These are phyloP conservation scores for Oleoguttula mirabilis DNA, from an alignment of 495 filamentous ascomycete genomes.

Conservation along the genomic window DNA sequence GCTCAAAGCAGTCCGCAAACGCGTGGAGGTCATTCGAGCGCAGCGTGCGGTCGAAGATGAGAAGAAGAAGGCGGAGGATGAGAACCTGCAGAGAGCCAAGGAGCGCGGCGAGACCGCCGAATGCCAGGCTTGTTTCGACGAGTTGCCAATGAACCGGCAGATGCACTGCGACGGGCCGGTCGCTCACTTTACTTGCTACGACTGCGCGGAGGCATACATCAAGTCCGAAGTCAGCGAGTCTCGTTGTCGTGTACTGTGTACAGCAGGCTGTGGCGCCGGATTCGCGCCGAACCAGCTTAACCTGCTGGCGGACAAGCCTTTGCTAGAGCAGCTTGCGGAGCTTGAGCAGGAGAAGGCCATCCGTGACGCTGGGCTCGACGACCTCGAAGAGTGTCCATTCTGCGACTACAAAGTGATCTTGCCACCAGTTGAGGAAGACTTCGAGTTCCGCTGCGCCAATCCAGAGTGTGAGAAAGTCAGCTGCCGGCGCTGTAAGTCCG, in stretches of 20 bases:
- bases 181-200: slow-evolving; percentile 56
- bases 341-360: slow-evolving; percentile 60
- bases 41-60: slow-evolving; percentile 13
- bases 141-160: slow-evolving; percentile 52
- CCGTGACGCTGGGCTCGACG: slow-evolving; percentile 29
- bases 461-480: slow-evolving; percentile 52
- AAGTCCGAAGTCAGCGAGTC: slow-evolving; percentile 52
- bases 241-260: slow-evolving; percentile 35
- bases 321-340: slow-evolving; percentile 47
- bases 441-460: slow-evolving; percentile 61
- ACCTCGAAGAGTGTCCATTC: slow-evolving; percentile 53
- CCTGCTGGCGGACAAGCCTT: slow-evolving; percentile 46
- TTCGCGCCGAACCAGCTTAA: slow-evolving; percentile 39
- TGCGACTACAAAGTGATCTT: slow-evolving; percentile 69
- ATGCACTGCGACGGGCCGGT: slow-evolving; percentile 50
- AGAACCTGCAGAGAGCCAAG: slow-evolving; percentile 13
- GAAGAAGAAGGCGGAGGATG: slow-evolving; percentile 11
- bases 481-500: slow-evolving; percentile 61
- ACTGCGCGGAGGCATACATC: slow-evolving; percentile 52
- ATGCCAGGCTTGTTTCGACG: slow-evolving; percentile 44
- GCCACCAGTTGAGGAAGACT: slow-evolving; percentile 53
- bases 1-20: slow-evolving; percentile 24
- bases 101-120: slow-evolving; percentile 28
- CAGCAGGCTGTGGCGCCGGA: slow-evolving; percentile 36
- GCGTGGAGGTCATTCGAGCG: slow-evolving; percentile 1